Evolutionary conservation across 768 basidiomycete species (phyloP), one percentile per base, ranked within the genome.

Genomic region (Psilocybe cubensis): DNA sequence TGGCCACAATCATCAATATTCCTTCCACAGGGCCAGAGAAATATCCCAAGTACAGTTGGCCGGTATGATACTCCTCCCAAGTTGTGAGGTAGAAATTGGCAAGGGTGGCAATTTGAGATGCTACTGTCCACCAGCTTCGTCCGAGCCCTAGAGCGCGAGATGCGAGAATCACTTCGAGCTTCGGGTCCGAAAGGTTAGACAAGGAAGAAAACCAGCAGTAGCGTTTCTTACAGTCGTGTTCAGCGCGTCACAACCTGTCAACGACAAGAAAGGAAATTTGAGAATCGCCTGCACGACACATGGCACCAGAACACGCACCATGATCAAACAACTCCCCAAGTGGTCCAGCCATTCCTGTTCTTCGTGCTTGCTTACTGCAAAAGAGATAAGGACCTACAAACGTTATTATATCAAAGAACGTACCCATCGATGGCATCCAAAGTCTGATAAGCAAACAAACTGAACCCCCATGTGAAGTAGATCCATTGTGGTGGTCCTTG

Each of bases 291-390:
- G 17, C n/a, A 41, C 9, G 46, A 40, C 18, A 3, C 27, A 28
- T 25, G 14, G 29, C 21, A 24, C 43, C 7, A 31, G 14, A 35
- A 38, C n/a, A 65, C 79, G 47, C 63, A 89, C 95, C 96, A 72
- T 98, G 97, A 69, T 99, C 97, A 71, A 99, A 99, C 87, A 98
- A 89, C 72, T 99, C 92, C 17, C 97, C 97, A 28, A 98, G 76
- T 23, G 96, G 96, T 4, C 97, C 93, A n/a, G 94, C 91, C 92
- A 97, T 98, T 1, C 94, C 94, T 1, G 95, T 96, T 49, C 96
- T 77, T 60, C 97, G 79, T 20, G 97, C 97, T 73, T 99, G 97
- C 71, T 98, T 98, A 14, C 96, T 94, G 50, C 17, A 45, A 1
- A 9, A 44, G 28, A 23, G n/a, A n/a, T n/a, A n/a, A n/a, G n/a